A percentile compares a stretch with the other conserved stretches of the same genome.
Conservation (phyloP, 2,329 filamentous ascomycete species). For the Apiospora hydei region DNA sequence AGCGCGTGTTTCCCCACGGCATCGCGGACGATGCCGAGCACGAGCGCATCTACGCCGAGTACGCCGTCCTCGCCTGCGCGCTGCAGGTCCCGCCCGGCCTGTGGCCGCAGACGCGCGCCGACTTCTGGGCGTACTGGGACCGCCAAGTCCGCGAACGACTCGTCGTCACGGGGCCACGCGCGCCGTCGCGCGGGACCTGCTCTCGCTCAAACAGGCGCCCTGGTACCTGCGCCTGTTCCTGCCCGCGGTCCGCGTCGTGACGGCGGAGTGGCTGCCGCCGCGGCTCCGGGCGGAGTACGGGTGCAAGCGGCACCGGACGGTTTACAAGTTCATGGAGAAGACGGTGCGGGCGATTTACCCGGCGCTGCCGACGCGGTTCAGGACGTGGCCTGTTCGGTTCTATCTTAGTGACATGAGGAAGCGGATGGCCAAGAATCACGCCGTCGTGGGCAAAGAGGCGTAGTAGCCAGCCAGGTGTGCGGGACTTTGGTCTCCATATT, state of each 20-base stretch:
- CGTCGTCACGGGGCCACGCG: slow-evolving; percentile 39
- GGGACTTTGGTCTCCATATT: no score
- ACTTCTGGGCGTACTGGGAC: slow-evolving; percentile 42
- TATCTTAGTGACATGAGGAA: slow-evolving; percentile 33
- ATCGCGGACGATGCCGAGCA: slow-evolving; percentile 36
- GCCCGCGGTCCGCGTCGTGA: slow-evolving; percentile 33
- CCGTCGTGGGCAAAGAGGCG: neutral
- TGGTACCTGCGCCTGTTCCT: slow-evolving; percentile 32
- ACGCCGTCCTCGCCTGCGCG: slow-evolving; percentile 39
- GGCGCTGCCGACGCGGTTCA: slow-evolving; percentile 39
- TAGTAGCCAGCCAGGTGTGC: no score
- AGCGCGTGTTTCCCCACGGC: slow-evolving; percentile 42
- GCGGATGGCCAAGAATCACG: neutral
- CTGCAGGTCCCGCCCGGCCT: slow-evolving; percentile 41
- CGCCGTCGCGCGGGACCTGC: slow-evolving; percentile 35
- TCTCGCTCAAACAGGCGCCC: slow-evolving; percentile 37
- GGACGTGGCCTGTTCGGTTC: slow-evolving; percentile 33
- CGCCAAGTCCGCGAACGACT: slow-evolving; percentile 34
- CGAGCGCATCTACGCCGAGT: slow-evolving; percentile 40
- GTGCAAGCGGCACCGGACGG: slow-evolving; percentile 32
- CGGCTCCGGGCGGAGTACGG: slow-evolving; percentile 37
- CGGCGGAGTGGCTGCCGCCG: slow-evolving; percentile 34
- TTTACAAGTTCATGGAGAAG: slow-evolving; percentile 29
- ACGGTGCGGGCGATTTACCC: slow-evolving; percentile 41
- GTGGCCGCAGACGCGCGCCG: slow-evolving; percentile 37